Conservation (phyloP, 148 eudicot species). For the Rhododendron williamsianum region DNA sequence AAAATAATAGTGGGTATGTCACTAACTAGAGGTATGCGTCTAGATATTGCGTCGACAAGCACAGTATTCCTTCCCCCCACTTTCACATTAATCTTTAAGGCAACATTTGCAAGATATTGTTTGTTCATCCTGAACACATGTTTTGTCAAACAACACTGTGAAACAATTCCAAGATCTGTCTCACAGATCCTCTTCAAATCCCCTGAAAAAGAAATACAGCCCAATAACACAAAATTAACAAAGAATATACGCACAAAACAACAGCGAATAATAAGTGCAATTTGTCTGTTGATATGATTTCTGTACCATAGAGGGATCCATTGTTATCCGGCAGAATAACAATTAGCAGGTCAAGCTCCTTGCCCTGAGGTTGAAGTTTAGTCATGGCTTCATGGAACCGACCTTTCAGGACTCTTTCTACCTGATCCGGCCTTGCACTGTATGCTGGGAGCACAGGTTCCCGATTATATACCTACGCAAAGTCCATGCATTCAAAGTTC, state of each 20-base stretch:
- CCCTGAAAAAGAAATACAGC: slow-evolving; percentile 29
- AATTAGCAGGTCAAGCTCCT: slow-evolving; percentile 63
- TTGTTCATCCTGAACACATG: slow-evolving; percentile 61
- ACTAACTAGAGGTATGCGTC: slow-evolving; percentile 61
- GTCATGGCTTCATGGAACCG: slow-evolving; percentile 59
- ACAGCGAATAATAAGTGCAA: neutral
- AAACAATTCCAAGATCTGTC: slow-evolving; percentile 80
- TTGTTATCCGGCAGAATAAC: slow-evolving; percentile 80
- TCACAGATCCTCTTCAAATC: slow-evolving; percentile 78
- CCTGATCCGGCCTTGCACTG: slow-evolving; percentile 66
- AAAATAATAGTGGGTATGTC: slow-evolving; percentile 67
- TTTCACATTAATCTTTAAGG: slow-evolving; percentile 66
- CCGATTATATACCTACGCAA: slow-evolving; percentile 41
- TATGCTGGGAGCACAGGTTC: slow-evolving; percentile 51
- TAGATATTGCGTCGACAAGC: slow-evolving; percentile 56
- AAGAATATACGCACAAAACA: neutral
- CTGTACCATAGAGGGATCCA: slow-evolving; percentile 82
- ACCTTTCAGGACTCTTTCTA: slow-evolving; percentile 52
- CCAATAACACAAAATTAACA: neutral
- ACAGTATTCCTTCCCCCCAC: slow-evolving; percentile 81
- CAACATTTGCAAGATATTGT: slow-evolving; percentile 67
- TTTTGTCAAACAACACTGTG: slow-evolving; percentile 75
- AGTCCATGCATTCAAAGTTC: neutral
- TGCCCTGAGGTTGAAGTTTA: slow-evolving; percentile 37
- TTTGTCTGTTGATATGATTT: neutral